A percentile compares a stretch with the other conserved stretches of the same genome.
Conservation (phyloP, 306 rosid species). For the Malus fusca region DNA sequence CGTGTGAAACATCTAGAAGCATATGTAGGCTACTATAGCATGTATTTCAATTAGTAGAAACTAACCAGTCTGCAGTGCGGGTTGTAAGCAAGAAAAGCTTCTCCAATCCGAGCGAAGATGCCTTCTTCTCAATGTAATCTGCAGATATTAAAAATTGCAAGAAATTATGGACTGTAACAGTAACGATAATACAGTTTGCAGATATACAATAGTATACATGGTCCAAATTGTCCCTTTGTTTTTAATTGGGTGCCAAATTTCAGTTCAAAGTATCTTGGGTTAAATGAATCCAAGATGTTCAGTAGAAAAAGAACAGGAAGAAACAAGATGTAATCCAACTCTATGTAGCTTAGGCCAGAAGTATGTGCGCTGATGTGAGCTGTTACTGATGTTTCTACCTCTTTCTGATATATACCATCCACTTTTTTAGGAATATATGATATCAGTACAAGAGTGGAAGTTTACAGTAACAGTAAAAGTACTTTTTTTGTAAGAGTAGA, state of each 20-base stretch:
- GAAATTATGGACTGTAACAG: neutral
- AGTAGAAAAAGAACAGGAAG: neutral
- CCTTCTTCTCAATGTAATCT: conserved; percentile 91
- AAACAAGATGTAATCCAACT: neutral
- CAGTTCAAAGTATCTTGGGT: neutral
- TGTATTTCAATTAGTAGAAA: neutral
- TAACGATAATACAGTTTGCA: neutral
- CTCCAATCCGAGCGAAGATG: conserved; percentile 65
- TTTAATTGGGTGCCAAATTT: neutral
- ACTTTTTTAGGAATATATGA: neutral
- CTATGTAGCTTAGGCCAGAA: neutral
- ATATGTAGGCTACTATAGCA: neutral
- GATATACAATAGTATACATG: neutral
- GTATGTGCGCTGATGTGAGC: neutral
- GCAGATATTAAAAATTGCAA: conserved; percentile 17
- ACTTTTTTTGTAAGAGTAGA: neutral
- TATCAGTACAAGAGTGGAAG: neutral
- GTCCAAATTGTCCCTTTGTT: neutral
- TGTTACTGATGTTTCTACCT: neutral
- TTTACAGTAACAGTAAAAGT: neutral
- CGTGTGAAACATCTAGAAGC: neutral
- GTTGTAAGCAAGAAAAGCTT: conserved; percentile 87
- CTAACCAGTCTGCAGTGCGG: conserved; percentile 88
- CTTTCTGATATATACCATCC: neutral
- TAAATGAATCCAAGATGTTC: neutral